phyloP scores from a whole-genome alignment of 495 filamentous ascomycete species.

The Amphirosellinia nigrospora region DNA sequence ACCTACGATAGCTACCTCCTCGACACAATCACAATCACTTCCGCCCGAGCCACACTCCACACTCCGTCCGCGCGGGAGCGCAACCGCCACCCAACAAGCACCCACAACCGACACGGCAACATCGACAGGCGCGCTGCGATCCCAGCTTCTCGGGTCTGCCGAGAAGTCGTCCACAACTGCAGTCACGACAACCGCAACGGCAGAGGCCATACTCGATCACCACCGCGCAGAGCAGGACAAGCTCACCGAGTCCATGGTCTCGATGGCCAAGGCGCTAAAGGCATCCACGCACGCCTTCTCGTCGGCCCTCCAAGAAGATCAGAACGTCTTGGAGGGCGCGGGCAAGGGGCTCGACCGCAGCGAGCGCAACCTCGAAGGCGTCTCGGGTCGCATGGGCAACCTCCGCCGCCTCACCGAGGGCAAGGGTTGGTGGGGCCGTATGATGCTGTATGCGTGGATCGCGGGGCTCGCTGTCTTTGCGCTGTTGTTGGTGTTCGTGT shows the following conservation, averaged over 20 bases:
- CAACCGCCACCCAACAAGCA: constrained; percentile 29
- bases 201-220: constrained; percentile 73
- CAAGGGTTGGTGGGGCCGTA: constrained; percentile 82
- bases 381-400: constrained; percentile 74
- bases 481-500: constrained; percentile 75
- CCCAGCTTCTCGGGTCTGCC: constrained; percentile 46
- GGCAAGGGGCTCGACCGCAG: constrained; percentile 78
- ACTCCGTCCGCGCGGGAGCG: constrained; percentile 33
- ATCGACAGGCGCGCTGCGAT: constrained; percentile 38
- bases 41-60: constrained; percentile 25
- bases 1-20: background rate
- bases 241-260: constrained; percentile 79
- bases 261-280: constrained; percentile 80
- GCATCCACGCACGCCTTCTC: constrained; percentile 72
- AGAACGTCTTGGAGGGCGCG: constrained; percentile 70
- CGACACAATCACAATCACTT: constrained; percentile 19
- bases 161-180: constrained; percentile 33
- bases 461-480: constrained; percentile 77
- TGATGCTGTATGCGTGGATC: constrained; percentile 85
- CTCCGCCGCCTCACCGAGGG: constrained; percentile 80
- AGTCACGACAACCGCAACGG: constrained; percentile 46
- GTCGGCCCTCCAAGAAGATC: constrained; percentile 72
- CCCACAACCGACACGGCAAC: constrained; percentile 28
- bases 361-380: constrained; percentile 72
- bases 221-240: constrained; percentile 82